Base-by-base conservation (phyloP, 768 basidiomycete genomes). In the Leccinum ochraceum region DNA sequence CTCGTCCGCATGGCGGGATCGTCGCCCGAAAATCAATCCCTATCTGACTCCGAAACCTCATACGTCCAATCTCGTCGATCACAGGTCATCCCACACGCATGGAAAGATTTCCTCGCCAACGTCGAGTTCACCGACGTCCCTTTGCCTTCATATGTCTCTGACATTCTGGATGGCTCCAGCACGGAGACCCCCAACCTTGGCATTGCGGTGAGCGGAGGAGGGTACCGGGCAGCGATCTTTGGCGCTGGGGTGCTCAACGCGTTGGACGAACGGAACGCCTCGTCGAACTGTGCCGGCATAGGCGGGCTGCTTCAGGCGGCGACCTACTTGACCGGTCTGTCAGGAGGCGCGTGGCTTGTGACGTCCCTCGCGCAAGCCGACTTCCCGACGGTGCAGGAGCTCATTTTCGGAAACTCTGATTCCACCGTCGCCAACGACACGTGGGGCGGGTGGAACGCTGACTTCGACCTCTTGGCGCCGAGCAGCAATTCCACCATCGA, bases 151-250 rank as follows among this genome's bases (percentile, higher is more conserved):
- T 80, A 80, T 49, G 74, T 77, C 10, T 63, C 69, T 13, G 46
- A 57, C 30, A 77, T 80, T 46, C 56, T 74, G 22, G 57, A 17
- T 13, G 71, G 63, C 2, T 54, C 61, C 8, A 64, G 61, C 28
- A 28, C 60, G 1, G 54, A 70, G 20, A 60, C 69, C 0, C 81
- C 80, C 3, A 76, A 65, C 20, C 66, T 84, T 6, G 82, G 78
- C 0, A 81, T 86, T 54, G 84, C 85, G 0, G 70, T 79, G 24
- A 82, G 81, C 30, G 86, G 86, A 14, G 86, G 86, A 9, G 81
- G 84, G 0, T 80, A 82, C 53, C 73, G 86, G 17, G 86, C 86
- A 0, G 83, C 83, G 2, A 74, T 83, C 10, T 81, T 80, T 54
- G 81, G 80, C 46, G 85, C 81, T 4, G 86, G 83, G 1, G 76